phyloP scores from a whole-genome alignment of 2,329 filamentous ascomycete species.

The Pestalotiopsis sp. region DNA sequence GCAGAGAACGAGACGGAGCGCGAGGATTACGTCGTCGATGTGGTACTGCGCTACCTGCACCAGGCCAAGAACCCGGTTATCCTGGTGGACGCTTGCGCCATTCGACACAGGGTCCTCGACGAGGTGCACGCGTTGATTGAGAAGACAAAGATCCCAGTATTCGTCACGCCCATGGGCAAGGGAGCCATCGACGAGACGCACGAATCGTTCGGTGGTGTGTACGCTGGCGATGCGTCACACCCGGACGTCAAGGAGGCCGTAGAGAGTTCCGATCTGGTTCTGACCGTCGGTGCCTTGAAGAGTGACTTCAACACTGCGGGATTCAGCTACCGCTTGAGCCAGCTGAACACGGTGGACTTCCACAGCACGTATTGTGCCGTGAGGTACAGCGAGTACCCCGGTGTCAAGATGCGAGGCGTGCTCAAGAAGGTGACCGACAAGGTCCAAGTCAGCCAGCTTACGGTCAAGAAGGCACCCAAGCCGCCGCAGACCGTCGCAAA shows the following conservation, averaged over 20 bases:
- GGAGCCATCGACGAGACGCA: slow-evolving; percentile 76
- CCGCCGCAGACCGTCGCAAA: slow-evolving; percentile 42
- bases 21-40: slow-evolving; percentile 81
- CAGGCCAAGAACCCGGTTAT: slow-evolving; percentile 75
- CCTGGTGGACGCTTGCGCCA: slow-evolving; percentile 80
- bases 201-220: slow-evolving; percentile 79
- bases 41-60: slow-evolving; percentile 72
- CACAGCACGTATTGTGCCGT: slow-evolving; percentile 74
- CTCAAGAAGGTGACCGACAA: slow-evolving; percentile 67
- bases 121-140: slow-evolving; percentile 74
- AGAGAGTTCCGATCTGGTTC: slow-evolving; percentile 69
- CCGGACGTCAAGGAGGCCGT: slow-evolving; percentile 63
- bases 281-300: slow-evolving; percentile 66
- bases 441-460: slow-evolving; percentile 58
- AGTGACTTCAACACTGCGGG: slow-evolving; percentile 82
- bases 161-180: slow-evolving; percentile 91
- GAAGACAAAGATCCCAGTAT: slow-evolving; percentile 75
- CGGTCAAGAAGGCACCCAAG: slow-evolving; percentile 52
- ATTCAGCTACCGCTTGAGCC: slow-evolving; percentile 77
- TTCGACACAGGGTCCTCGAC: slow-evolving; percentile 70
- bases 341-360: slow-evolving; percentile 78
- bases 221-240: slow-evolving; percentile 76
- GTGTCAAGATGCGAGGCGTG: slow-evolving; percentile 76
- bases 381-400: slow-evolving; percentile 76
- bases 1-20: slow-evolving; percentile 67